Base-by-base conservation (phyloP, 1,284 basidiomycete genomes). In the Neonothopanus nambi region DNA sequence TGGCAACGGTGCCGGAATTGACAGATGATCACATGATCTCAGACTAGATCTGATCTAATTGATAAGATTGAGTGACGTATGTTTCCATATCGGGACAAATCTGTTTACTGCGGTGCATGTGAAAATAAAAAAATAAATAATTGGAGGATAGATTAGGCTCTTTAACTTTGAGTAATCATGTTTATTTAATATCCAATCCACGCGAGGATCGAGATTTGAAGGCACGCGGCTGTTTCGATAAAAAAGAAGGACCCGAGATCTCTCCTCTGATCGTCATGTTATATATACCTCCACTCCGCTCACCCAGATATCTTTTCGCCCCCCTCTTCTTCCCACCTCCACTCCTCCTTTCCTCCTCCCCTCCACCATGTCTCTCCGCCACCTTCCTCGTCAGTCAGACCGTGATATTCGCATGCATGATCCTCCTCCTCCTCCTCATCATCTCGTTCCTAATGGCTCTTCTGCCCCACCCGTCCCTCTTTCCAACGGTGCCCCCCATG, bases 331-430 rank as follows among this genome's bases (percentile, higher is more conserved):
- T 63, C 59, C 50, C 59, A 59, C 60, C 64, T 60, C 63, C 61
- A 60, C 62, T 54, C 57, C 57, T 59, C 59, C 66, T 57, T 59
- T 41, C 43, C 23, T 44, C 37, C 55, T 41, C 40, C 55, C 41
- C 52, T 49, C 60, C 51, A 54, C 68, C 67, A 87, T 87, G 85
- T 79, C 85, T 60, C 75, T 78, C 61, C 73, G 87, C 65, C 84
- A 85, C 64, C 68, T 80, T 38, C 76, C 82, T 58, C 82, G 84
- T 62, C 81, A 79, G 60, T 65, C 75, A 24, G 82, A 85, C 56
- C 72, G 82, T 62, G 84, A 87, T 66, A 74, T 81, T 36, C 80
- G 83, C 58, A 79, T 85, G 66, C 85, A 84, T 61, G 85, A 87
- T 43, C 71, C 79, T 23, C 73, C 77, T 41, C 57, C 63, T 20